These are phyloP conservation scores for Suhomyces yuchorum DNA, from an alignment of 1,139 yeast species.

Conservation along the genomic window DNA sequence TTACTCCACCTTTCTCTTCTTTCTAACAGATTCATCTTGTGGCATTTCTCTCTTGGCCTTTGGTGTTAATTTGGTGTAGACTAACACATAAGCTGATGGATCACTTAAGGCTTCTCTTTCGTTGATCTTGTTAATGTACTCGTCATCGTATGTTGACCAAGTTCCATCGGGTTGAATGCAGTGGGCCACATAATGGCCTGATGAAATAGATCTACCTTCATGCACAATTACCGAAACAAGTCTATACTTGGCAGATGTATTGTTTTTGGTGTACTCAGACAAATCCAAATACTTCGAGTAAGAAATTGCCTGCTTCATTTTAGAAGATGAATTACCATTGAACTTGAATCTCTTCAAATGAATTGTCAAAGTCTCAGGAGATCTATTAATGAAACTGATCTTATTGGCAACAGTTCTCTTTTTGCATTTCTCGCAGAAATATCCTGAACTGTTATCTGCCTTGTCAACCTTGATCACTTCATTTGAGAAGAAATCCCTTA, in stretches of 20 bases:
- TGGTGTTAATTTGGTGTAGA: slow-evolving; percentile 75
- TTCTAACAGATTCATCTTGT: slow-evolving; percentile 10
- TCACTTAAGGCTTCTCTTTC: slow-evolving; percentile 77
- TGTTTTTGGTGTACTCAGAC: slow-evolving; percentile 56
- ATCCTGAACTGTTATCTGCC: slow-evolving; percentile 63
- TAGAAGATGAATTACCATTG: slow-evolving; percentile 73
- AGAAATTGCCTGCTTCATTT: slow-evolving; percentile 82
- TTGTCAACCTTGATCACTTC: slow-evolving; percentile 72
- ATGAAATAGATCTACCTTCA: slow-evolving; percentile 87
- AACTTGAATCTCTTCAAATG: slow-evolving; percentile 91
- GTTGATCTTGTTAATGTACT: slow-evolving; percentile 70
- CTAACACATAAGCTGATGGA: slow-evolving; percentile 85
- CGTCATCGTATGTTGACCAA: slow-evolving; percentile 96
- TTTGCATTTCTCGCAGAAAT: slow-evolving; percentile 86
- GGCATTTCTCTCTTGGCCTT: slow-evolving; percentile 25
- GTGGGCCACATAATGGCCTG: slow-evolving; percentile 92
- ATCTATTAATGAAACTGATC: slow-evolving; percentile 68
- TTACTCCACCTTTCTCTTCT: slow-evolving; percentile 17
- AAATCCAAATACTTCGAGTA: slow-evolving; percentile 80
- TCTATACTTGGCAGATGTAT: slow-evolving; percentile 62
- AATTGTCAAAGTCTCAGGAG: slow-evolving; percentile 86
- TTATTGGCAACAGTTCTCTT: slow-evolving; percentile 77
- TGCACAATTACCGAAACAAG: slow-evolving; percentile 88
- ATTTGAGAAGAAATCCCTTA: slow-evolving; percentile 77
- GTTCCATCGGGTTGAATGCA: slow-evolving; percentile 88